Evolutionary conservation across 495 filamentous ascomycete genomes (phyloP).

Genomic region (Parachaetomium inaequale): DNA sequence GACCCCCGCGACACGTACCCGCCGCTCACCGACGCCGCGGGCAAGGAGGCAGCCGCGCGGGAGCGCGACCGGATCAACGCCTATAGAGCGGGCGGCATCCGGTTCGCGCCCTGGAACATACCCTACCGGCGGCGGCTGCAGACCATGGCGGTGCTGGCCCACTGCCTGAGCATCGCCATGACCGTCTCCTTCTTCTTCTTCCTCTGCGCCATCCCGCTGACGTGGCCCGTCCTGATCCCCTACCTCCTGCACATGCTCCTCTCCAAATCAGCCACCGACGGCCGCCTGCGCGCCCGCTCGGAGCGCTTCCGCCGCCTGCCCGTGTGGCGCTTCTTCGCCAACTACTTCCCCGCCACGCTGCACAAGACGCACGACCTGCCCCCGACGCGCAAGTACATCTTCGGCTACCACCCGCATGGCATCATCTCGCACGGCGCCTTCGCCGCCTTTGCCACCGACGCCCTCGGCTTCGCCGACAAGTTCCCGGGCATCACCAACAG

Average conservation of each 20-base stretch:
- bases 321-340: constrained; percentile 84
- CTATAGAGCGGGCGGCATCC: constrained; percentile 46
- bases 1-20: constrained; percentile 17
- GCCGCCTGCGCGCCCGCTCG: constrained; percentile 67
- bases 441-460: constrained; percentile 87
- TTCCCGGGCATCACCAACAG: constrained; percentile 97
- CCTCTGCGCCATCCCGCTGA: constrained; percentile 81
- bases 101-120: constrained; percentile 84
- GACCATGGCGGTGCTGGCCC: constrained; percentile 78
- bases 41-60: constrained; percentile 14
- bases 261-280: constrained; percentile 70
- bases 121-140: constrained; percentile 83
- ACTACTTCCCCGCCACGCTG: constrained; percentile 84
- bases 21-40: constrained; percentile 9
- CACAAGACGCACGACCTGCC: constrained; percentile 79
- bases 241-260: constrained; percentile 83
- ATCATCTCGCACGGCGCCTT: constrained; percentile 96
- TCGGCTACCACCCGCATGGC: constrained; percentile 95
- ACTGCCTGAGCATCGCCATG: constrained; percentile 76
- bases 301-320: constrained; percentile 67
- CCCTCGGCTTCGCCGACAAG: constrained; percentile 78
- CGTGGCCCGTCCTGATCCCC: constrained; percentile 88
- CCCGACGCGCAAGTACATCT: constrained; percentile 88
- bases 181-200: constrained; percentile 83
- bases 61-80: constrained; percentile 21